Percentiles rank a stretch among this genome's conserved stretches.
Conservation (phyloP, 2,329 filamentous ascomycete species). For the Pseudogymnoascus sp. region DNA sequence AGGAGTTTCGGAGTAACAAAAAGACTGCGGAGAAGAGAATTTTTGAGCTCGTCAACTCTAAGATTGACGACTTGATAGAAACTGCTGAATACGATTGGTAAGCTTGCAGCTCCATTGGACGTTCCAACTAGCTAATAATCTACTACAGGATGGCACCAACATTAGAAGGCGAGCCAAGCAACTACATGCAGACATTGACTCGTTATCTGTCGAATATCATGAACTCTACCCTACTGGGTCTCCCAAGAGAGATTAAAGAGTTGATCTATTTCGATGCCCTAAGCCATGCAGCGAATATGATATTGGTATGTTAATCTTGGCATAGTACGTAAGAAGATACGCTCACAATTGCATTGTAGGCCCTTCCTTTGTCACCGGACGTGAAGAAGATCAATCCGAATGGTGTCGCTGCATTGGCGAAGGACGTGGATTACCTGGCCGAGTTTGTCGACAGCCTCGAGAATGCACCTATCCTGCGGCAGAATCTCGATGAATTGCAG, state of each 20-base stretch:
- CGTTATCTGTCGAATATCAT: conserved; percentile 93
- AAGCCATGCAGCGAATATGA: conserved; percentile 79
- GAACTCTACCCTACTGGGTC: conserved; percentile 82
- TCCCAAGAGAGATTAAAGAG: conserved; percentile 95
- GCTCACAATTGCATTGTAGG: conserved; percentile 10
- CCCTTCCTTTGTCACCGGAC: conserved; percentile 50
- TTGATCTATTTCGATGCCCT: conserved; percentile 96
- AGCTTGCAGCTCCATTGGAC: conserved; percentile 27
- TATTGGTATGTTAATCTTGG: conserved; percentile 45
- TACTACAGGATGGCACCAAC: conserved; percentile 44
- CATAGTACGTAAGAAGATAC: background rate
- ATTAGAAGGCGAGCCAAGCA: conserved; percentile 65
- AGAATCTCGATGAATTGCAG: conserved; percentile 85
- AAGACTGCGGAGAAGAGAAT: conserved; percentile 96
- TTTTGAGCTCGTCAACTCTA: conserved; percentile 96
- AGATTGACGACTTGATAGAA: conserved; percentile 95
- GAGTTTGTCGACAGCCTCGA: conserved; percentile 81
- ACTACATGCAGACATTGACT: conserved; percentile 92
- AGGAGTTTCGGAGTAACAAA: conserved; percentile 80
- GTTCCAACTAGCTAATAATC: conserved; percentile 12
- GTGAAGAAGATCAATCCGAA: conserved; percentile 84
- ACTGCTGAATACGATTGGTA: conserved; percentile 96
- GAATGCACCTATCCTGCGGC: conserved; percentile 73
- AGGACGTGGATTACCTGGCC: conserved; percentile 75
- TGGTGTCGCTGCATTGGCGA: conserved; percentile 69